Evolutionary conservation across 2,329 filamentous ascomycete species (phyloP).

Genomic region (Penicillium sp.): DNA sequence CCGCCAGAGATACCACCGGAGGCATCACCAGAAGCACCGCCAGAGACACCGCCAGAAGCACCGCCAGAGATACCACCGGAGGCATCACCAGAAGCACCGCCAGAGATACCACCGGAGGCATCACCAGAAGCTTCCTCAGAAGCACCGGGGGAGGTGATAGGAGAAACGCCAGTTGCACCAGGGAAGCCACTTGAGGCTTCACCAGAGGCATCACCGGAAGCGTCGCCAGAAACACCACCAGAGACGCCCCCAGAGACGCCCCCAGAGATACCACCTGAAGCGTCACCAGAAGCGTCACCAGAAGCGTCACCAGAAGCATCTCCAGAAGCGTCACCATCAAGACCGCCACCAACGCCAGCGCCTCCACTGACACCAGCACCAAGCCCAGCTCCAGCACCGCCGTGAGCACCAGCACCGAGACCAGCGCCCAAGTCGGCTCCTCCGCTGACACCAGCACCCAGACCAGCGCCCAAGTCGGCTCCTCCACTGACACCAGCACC

Average conservation of each 20-base stretch:
- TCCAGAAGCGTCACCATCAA: not conserved
- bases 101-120: not conserved
- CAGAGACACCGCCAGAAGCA: not conserved
- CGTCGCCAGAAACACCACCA: not conserved
- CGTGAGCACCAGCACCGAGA: no score
- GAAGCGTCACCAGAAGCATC: not conserved
- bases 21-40: constrained; percentile 2
- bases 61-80: not conserved
- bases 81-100: constrained; percentile 2
- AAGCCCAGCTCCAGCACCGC: no score
- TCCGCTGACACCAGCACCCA: not conserved
- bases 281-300: not conserved
- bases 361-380: not conserved
- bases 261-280: not conserved
- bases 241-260: not conserved
- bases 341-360: not conserved
- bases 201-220: not conserved
- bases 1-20: not conserved
- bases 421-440: not conserved
- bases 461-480: not conserved
- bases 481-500: no score
- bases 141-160: not conserved
- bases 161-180: not conserved
- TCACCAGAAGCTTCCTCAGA: not conserved
- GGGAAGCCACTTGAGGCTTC: not conserved